Conservation (phyloP, 2,329 filamentous ascomycete species). For the Onygenales sp. region DNA sequence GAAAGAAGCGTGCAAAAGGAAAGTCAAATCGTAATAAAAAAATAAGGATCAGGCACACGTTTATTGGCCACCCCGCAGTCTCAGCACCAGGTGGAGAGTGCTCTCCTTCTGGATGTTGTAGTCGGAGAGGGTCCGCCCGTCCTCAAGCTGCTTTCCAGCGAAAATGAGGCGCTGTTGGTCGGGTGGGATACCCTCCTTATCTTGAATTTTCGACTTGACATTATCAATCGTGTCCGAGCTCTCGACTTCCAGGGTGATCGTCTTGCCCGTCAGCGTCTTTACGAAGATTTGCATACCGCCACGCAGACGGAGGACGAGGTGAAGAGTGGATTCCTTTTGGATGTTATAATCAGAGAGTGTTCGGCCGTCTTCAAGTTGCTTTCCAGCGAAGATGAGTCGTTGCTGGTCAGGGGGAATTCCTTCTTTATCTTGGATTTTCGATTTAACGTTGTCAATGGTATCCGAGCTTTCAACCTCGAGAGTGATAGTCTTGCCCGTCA, state of each 20-base stretch:
- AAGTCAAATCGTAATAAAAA: neutral
- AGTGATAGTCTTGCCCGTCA: conserved; percentile 84
- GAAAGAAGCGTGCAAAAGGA: neutral
- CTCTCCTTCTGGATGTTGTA: conserved; percentile 53
- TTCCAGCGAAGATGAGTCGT: conserved; percentile 85
- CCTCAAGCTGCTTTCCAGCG: conserved; percentile 55
- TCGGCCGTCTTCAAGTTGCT: conserved; percentile 86
- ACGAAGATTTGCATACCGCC: conserved; percentile 81
- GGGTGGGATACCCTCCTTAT: conserved; percentile 68
- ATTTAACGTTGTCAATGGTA: conserved; percentile 91
- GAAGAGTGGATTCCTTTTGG: conserved; percentile 78
- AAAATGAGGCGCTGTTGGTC: conserved; percentile 63
- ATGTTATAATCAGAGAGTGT: conserved; percentile 95
- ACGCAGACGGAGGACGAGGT: conserved; percentile 70
- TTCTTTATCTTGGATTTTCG: conserved; percentile 72
- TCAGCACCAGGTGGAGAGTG: conserved; percentile 53
- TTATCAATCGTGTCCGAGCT: conserved; percentile 61
- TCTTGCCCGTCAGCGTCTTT: conserved; percentile 68
- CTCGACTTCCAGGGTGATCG: conserved; percentile 58
- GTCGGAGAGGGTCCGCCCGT: conserved; percentile 41
- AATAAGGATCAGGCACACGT: neutral
- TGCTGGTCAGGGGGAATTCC: conserved; percentile 93
- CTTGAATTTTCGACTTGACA: conserved; percentile 63
- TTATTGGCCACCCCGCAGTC: conserved; percentile 43
- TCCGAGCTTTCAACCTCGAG: conserved; percentile 82